Base-by-base conservation (phyloP, 1,284 basidiomycete species). In the Ceratobasidium sp. region DNA sequence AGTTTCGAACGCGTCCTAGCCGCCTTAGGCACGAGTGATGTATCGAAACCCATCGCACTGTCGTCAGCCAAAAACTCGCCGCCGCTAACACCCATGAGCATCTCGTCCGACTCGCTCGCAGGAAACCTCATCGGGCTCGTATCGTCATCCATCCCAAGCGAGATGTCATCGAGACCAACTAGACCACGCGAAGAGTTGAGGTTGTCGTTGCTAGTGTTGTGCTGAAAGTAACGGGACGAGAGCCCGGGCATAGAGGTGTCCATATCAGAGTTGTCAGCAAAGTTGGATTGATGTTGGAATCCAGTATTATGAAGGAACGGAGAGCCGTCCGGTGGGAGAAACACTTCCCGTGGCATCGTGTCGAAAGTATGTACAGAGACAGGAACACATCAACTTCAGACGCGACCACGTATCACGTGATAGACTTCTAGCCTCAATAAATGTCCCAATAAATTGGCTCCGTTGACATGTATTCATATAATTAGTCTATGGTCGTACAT, bases 311-410 rank as follows among this genome's bases (percentile, higher is more conserved):
- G 69, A 62, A 72, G 45, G 57, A 72, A 72, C 2, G 69, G 69
- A 36, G 69, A 72, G 57, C 69, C 69, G 41, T 47, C 56, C 9
- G 69, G 69, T 41, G 56, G 56, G n/a, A 72, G 69, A 62, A 50
- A 51, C 29, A 72, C 69, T 62, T 72, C 69, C 11, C 69, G 69
- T 57, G 69, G 69, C 69, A 72, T 72, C 36, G 56, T 47, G 47
- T 45, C 54, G 22, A 60, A 60, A n/a, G n/a, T n/a, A n/a, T 60
- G 44, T 69, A 50, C 24, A 17, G 27, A 27, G 36, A 41, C 36
- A 41, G 36, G 36, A 41, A 41, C 36, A 41, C 17, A 41, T 15
- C 47, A 57, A 72, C 44, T 60, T 47, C 45, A 48, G 36, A 60
- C 57, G 69, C 56, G 56, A 33, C 57, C n/a, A 41, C 36, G 33